Base-by-base conservation (phyloP, 176 grass and related monocot species). In the Rhynchospora pubera region DNA sequence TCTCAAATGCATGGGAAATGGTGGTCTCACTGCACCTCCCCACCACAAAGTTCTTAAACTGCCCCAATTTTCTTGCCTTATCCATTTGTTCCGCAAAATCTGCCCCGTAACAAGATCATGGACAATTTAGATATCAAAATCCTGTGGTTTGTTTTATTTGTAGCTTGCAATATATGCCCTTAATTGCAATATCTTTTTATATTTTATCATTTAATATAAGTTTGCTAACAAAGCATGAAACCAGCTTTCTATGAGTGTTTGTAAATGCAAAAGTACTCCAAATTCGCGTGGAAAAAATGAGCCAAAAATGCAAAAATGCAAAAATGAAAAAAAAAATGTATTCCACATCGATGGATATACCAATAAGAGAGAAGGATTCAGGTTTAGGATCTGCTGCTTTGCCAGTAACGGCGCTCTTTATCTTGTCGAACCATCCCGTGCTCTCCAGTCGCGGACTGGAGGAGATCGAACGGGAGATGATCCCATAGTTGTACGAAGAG, bases 11-110 rank as follows among this genome's bases (percentile, higher is more conserved):
- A 78, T 82, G 65, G 24, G 80, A 65, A 51, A 93, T 85, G 39
- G 93, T 91, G 11, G 93, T 77, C 71, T 93, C 89, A 68, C 91
- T 88, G 87, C 78, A 60, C 26, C 89, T 71, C 19, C 93, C 93
- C 10, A 79, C 74, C 19, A 91, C 91, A 77, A 93, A 91, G 82
- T 93, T 91, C 93, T 89, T 97, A 80, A 97, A 91, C 7, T 82
- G 76, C 30, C 92, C 96, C 23, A 98, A 9, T 62, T 85, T 93
- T 83, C 89, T 88, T 12, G 96, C 95, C 84, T 34, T 94, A 34
- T 98, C 95, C 92, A 98, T 93, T 57, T 91, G 67, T 65, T 91
- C 79, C 6, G 92, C 95, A 63, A 98, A 98, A 65, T 93, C 95
- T 98, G 48, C n/a, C 6, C 50, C 70, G 30, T 55, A 52, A 85